These are phyloP conservation scores for Eremothecium cymbalariae DNA, from an alignment of 1,139 yeast species.

Conservation along the genomic window DNA sequence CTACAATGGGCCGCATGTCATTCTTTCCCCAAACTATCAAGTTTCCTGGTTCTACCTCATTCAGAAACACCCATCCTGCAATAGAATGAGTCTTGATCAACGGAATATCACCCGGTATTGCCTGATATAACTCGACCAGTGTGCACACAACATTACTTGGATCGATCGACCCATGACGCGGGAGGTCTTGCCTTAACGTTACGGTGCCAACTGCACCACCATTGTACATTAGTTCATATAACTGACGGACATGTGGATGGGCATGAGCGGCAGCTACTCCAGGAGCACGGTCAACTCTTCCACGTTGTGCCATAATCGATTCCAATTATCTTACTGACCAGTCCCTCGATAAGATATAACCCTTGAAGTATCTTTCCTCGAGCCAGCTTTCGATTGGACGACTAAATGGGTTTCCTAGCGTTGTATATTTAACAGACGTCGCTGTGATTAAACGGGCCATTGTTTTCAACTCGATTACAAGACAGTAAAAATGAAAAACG, in stretches of 20 bases:
- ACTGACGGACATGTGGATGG: slow-evolving; percentile 2
- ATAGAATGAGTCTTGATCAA: slow-evolving; percentile 5
- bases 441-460: slow-evolving; percentile 2
- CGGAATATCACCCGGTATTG: slow-evolving; percentile 6
- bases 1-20: slow-evolving; percentile 3
- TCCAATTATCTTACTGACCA: neutral
- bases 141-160: slow-evolving; percentile 5
- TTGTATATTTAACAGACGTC: neutral
- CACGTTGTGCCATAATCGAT: slow-evolving; percentile 2
- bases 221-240: slow-evolving; percentile 4
- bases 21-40: slow-evolving; percentile 4
- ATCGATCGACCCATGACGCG: slow-evolving; percentile 4
- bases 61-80: slow-evolving; percentile 5
- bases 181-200: slow-evolving; percentile 4
- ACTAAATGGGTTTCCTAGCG: neutral
- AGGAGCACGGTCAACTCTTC: neutral
- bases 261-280: slow-evolving; percentile 2
- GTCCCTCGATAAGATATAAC: slow-evolving; percentile 1
- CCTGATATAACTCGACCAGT: slow-evolving; percentile 4
- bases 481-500: slow-evolving; percentile 1
- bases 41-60: slow-evolving; percentile 5
- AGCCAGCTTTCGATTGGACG: neutral
- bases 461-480: slow-evolving; percentile 4
- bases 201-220: slow-evolving; percentile 5
- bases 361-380: neutral